Evolutionary conservation across 768 basidiomycete species (phyloP), one percentile per base, ranked within the genome.

Genomic region (Boletus tylopilopsis): DNA sequence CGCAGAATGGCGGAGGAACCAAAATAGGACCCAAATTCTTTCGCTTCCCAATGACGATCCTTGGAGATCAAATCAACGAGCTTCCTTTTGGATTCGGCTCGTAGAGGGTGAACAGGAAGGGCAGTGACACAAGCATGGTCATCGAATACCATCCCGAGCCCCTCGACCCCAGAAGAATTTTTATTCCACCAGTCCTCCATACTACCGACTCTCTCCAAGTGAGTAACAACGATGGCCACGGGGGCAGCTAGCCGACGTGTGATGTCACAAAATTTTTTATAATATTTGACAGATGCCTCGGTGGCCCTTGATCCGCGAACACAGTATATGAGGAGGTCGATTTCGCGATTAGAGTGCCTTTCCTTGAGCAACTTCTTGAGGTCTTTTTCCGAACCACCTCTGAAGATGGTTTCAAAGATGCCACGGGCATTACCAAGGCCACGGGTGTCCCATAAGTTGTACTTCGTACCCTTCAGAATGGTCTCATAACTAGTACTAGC

Each of bases 241-340:
- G 74, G 75, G 16, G 71, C 74, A 23, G 53, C 50, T 29, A 61
- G 45, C 19, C 49, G 61, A 41, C 74, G 76, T 15, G 74, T 67
- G 37, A 66, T 62, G n/a, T 64, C 51, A 24, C 64, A 63, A 53
- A 74, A 68, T 6, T 60, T 50, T 11, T 57, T 47, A 53, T 72
- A 76, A 50, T 70, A 69, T 39, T 60, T 61, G 25, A 54, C 49
- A 11, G 55, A 48, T 3, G 63, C 54, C 13, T 61, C 49, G 25
- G 55, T 64, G 35, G 70, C 66, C 48, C 73, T 63, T 4, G 71
- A 61, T 5, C 64, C 70, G 8, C 62, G 68, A 53, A 73, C 61
- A 47, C 68, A 68, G 48, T 61, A 74, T 2, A 76, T 63, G 11
- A 76, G 68, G 33, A 76, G 71, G 58, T 62, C 67, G 19, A 76